Percentiles rank a stretch among this genome's conserved stretches.
phyloP scores from a whole-genome alignment of 2,329 filamentous ascomycete genomes.

The Alternaria triticimaculans region DNA sequence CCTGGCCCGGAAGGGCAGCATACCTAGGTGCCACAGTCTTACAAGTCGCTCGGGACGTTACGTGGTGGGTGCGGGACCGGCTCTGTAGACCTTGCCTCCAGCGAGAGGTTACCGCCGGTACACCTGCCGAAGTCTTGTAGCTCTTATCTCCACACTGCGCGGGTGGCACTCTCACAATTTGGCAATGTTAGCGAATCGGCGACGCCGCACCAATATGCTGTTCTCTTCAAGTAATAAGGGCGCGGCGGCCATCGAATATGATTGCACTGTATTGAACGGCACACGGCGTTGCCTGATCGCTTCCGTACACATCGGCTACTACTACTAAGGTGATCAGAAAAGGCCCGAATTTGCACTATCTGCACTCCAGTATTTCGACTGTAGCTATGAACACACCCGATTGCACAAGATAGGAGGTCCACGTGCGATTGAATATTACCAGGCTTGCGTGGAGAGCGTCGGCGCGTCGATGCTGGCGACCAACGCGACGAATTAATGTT shows the following conservation, averaged over 20 bases:
- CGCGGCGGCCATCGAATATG: background rate
- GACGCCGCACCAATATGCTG: background rate
- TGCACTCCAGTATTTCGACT: background rate
- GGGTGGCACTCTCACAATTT: background rate
- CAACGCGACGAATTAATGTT: background rate
- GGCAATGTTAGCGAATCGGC: background rate
- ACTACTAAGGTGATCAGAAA: background rate
- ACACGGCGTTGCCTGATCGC: background rate
- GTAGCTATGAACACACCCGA: background rate
- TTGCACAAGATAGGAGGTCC: background rate
- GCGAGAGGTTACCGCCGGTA: background rate
- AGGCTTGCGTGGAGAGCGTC: conserved; percentile 4
- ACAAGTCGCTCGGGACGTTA: background rate
- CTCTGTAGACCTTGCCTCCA: background rate
- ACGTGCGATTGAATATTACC: conserved; percentile 7
- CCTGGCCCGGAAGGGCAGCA: background rate
- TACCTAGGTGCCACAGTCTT: background rate
- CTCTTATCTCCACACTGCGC: background rate
- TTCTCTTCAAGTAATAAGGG: background rate
- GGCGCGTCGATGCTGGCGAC: background rate
- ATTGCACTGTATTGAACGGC: background rate
- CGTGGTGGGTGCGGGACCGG: background rate
- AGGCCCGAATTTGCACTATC: conserved; percentile 4
- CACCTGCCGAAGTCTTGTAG: background rate
- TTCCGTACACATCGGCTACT: background rate